These are phyloP conservation scores for Arxiozyma heterogenica DNA, from an alignment of 1,139 yeast species.

Conservation along the genomic window DNA sequence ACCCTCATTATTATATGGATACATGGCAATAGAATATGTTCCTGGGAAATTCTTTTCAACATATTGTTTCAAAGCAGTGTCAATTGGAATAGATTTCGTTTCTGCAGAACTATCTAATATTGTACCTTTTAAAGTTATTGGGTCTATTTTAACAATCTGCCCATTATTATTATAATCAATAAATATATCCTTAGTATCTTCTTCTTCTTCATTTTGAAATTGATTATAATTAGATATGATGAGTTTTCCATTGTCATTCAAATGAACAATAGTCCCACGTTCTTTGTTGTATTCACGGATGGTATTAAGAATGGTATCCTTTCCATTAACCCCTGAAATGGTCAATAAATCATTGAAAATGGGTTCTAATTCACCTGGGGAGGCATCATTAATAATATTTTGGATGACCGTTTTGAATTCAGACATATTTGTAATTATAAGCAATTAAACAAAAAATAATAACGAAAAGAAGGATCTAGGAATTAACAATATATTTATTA, in stretches of 20 bases:
- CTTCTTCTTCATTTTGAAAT: slow-evolving; percentile 9
- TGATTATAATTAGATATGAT: slow-evolving; percentile 42
- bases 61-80: slow-evolving; percentile 29
- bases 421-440: neutral
- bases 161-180: slow-evolving; percentile 41
- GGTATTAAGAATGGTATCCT: slow-evolving; percentile 28
- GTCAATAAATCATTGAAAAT: slow-evolving; percentile 29
- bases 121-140: slow-evolving; percentile 37
- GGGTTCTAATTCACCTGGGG: slow-evolving; percentile 32
- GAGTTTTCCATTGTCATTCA: slow-evolving; percentile 28
- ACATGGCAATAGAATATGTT: slow-evolving; percentile 37
- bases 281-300: slow-evolving; percentile 38
- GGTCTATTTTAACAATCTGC: slow-evolving; percentile 52
- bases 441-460: neutral
- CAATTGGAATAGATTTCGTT: neutral
- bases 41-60: slow-evolving; percentile 39
- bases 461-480: neutral
- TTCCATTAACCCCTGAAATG: slow-evolving; percentile 30
- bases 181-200: slow-evolving; percentile 34
- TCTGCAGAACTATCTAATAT: slow-evolving; percentile 32
- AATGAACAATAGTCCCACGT: slow-evolving; percentile 35
- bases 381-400: slow-evolving; percentile 25
- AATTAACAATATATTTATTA: too few relatives aligned
- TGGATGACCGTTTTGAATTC: slow-evolving; percentile 21
- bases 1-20: slow-evolving; percentile 33